phyloP scores from a whole-genome alignment of 805 yeast species.

The Pichia eremophila region DNA sequence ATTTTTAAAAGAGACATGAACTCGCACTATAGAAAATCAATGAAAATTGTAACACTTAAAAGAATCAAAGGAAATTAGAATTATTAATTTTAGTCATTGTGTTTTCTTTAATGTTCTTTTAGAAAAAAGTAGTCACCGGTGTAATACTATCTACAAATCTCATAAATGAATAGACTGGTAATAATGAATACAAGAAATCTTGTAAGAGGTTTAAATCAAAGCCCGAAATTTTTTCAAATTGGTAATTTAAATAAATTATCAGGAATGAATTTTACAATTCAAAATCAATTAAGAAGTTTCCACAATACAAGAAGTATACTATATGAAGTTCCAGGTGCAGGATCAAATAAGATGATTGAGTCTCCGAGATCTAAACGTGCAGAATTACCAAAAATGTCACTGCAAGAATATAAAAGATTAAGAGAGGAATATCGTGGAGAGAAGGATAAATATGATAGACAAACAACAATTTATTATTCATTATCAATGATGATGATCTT shows the following conservation, averaged over 20 bases:
- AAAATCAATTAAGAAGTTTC: background rate
- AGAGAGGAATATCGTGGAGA: constrained; percentile 19
- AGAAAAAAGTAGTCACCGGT: too few relatives aligned
- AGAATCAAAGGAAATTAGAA: too few relatives aligned
- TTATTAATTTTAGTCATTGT: too few relatives aligned
- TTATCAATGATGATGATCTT: constrained; percentile 62
- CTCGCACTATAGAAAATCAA: too few relatives aligned
- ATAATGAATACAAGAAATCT: background rate
- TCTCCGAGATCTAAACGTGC: constrained; percentile 8
- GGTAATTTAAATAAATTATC: too few relatives aligned
- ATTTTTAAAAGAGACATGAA: too few relatives aligned
- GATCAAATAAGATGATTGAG: constrained; percentile 1
- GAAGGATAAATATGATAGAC: constrained; percentile 29
- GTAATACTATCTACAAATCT: too few relatives aligned
- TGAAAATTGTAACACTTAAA: too few relatives aligned
- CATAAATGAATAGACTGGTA: background rate
- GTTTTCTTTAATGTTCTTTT: too few relatives aligned
- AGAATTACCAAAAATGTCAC: constrained; percentile 23
- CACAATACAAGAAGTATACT: background rate
- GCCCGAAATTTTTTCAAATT: background rate
- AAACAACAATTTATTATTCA: constrained; percentile 56
- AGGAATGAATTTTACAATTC: background rate
- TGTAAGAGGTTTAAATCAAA: background rate
- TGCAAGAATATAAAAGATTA: constrained; percentile 23
- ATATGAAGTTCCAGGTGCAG: constrained; percentile 12